A percentile compares a stretch with the other conserved stretches of the same genome.
These are phyloP conservation scores for Solanum neorickii DNA, from an alignment of 257 asterid species.

Conservation along the genomic window DNA sequence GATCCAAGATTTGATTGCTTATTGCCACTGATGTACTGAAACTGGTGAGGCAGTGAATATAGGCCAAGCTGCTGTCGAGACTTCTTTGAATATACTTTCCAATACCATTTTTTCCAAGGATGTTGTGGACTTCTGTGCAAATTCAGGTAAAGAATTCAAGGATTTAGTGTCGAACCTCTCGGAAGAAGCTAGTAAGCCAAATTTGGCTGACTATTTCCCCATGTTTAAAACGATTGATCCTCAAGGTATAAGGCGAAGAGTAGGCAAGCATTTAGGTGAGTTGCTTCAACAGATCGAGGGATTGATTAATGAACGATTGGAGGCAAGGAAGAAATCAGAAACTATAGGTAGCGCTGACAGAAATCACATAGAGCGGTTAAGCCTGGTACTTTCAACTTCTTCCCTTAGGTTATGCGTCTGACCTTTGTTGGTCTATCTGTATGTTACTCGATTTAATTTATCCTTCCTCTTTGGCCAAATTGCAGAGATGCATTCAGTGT, in stretches of 20 bases:
- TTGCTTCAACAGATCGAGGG: constrained; percentile 17
- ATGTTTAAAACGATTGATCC: constrained; percentile 33
- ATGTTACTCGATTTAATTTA: background rate
- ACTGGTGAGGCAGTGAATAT: too few relatives aligned
- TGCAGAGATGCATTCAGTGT: background rate
- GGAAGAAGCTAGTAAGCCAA: constrained; percentile 59
- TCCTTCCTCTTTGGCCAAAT: background rate
- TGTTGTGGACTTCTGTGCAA: constrained; percentile 37
- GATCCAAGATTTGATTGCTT: too few relatives aligned
- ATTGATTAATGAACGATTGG: constrained; percentile 30
- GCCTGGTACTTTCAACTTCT: background rate
- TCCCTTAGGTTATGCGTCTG: background rate
- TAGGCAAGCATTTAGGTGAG: constrained; percentile 27
- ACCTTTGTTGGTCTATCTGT: background rate
- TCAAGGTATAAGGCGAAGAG: constrained; percentile 40
- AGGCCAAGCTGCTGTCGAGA: background rate
- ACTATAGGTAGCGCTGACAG: background rate
- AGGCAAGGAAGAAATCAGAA: background rate
- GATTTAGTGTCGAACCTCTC: constrained; percentile 33
- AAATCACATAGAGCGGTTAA: background rate
- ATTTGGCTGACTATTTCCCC: constrained; percentile 49
- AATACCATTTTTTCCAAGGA: constrained; percentile 49
- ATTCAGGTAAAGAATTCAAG: constrained; percentile 54
- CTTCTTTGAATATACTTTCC: constrained; percentile 26
- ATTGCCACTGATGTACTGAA: too few relatives aligned